Base-by-base conservation (phyloP, 2,329 filamentous ascomycete species). In the Curvularia lunata region DNA sequence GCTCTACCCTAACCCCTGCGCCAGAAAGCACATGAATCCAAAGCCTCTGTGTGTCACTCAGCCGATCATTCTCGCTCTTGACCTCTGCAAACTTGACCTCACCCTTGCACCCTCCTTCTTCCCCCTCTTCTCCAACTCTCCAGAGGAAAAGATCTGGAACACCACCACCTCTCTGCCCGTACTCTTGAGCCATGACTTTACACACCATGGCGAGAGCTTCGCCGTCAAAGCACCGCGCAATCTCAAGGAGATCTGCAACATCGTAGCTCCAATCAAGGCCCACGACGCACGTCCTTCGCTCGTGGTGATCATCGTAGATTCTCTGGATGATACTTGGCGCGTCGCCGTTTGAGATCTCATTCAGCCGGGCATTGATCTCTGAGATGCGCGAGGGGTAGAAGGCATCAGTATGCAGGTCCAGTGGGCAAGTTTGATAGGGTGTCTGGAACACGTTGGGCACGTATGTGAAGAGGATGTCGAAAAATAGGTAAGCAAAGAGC, bases 381-480 rank as follows among this genome's bases (percentile, higher is more conserved):
- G 89, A 92, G 34, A 90, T 87, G n/a, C 95, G 86, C 1, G 88
- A 87, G 0, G 91, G 86, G 72, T 91, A 98, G 79, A 99, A 99
- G 2, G 90, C 88, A 74, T 99, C 95, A 0, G 93, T 97, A 73
- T 96, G 90, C 5, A 99, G 81, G 75, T 99, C 95, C 3, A 99
- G 80, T 1, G 95, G 95, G 70, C 92, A 97, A 0, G 92, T 96
- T 77, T 99, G 95, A 74, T 91, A 99, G 1, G 90, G 86, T 5
- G 95, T 99, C 75, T 98, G 94, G 76, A 99, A 99, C 54, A 99
- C 94, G 68, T 98, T 97, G 25, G 95, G 94, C 5, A 98, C 86
- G 76, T 96, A 97, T 25, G 92, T 83, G 78, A 98, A 98, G 6
- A 99, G 81, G 23, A 98, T 86, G 76, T 99, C 94, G 80, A 89